phyloP scores from a whole-genome alignment of 2,329 filamentous ascomycete genomes.

The Ophiostoma sp. region DNA sequence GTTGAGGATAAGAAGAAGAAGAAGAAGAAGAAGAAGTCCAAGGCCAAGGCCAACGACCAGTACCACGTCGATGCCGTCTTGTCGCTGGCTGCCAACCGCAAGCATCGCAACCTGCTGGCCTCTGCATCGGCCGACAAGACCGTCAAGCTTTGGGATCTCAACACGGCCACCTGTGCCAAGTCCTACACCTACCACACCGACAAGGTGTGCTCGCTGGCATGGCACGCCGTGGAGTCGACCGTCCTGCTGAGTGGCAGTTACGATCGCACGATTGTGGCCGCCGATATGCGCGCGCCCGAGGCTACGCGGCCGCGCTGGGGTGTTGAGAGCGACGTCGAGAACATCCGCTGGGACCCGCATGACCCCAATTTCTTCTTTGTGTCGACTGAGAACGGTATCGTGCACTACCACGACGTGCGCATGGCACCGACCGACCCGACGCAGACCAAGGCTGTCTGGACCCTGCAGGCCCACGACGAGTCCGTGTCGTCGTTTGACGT shows the following conservation, averaged over 20 bases:
- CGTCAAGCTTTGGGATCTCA: slow-evolving; percentile 95
- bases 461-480: slow-evolving; percentile 91
- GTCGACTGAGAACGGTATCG: slow-evolving; percentile 85
- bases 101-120: slow-evolving; percentile 90
- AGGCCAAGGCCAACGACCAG: slow-evolving; percentile 81
- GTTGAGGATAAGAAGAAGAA: slow-evolving; percentile 57
- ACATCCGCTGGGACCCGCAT: slow-evolving; percentile 89
- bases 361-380: slow-evolving; percentile 93
- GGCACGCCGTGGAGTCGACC: slow-evolving; percentile 86
- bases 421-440: slow-evolving; percentile 71
- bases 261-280: slow-evolving; percentile 89
- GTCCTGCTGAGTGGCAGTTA: slow-evolving; percentile 91
- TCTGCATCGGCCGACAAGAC: slow-evolving; percentile 96
- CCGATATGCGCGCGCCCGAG: slow-evolving; percentile 92
- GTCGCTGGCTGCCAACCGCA: slow-evolving; percentile 85
- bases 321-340: slow-evolving; percentile 94
- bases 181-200: slow-evolving; percentile 95
- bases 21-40: slow-evolving; percentile 92
- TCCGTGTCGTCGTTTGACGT: slow-evolving; percentile 90
- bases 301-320: slow-evolving; percentile 82
- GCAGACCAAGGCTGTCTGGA: slow-evolving; percentile 85
- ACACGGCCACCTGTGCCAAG: slow-evolving; percentile 88
- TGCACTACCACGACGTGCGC: slow-evolving; percentile 89
- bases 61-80: slow-evolving; percentile 95
- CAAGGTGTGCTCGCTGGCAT: slow-evolving; percentile 94